Conservation (phyloP, 2,329 filamentous ascomycete genomes). For the Aspergillus clavatus region DNA sequence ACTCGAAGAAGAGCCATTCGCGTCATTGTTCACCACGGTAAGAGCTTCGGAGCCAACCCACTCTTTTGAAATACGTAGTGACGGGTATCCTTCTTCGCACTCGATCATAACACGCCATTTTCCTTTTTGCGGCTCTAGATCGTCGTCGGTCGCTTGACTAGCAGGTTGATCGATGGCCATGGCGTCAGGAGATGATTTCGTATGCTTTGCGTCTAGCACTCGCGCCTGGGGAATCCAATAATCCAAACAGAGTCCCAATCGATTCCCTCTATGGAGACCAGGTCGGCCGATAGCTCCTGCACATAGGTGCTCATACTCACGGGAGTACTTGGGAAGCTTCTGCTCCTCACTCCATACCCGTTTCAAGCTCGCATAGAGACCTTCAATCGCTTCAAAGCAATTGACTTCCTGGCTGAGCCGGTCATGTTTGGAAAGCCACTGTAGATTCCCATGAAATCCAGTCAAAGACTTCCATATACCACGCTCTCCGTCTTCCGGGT, state of each 20-base stretch:
- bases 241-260: slow-evolving; percentile 39
- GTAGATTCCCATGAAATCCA: slow-evolving; percentile 41
- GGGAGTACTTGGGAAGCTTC: slow-evolving; percentile 25
- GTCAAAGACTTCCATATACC: slow-evolving; percentile 35
- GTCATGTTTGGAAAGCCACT: slow-evolving; percentile 43
- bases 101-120: slow-evolving; percentile 39
- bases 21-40: slow-evolving; percentile 19
- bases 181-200: slow-evolving; percentile 22
- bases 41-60: slow-evolving; percentile 39
- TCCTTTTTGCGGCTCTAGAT: slow-evolving; percentile 17
- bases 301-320: slow-evolving; percentile 39
- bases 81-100: slow-evolving; percentile 43
- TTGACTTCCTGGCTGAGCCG: slow-evolving; percentile 42
- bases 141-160: slow-evolving; percentile 14
- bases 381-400: slow-evolving; percentile 44
- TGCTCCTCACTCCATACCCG: slow-evolving; percentile 42
- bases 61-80: slow-evolving; percentile 41
- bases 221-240: slow-evolving; percentile 41
- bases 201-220: slow-evolving; percentile 28
- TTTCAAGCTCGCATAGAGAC: slow-evolving; percentile 39
- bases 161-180: slow-evolving; percentile 31
- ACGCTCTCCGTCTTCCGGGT: slow-evolving; percentile 26
- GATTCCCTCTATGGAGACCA: slow-evolving; percentile 35
- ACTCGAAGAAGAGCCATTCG: slow-evolving; percentile 20
- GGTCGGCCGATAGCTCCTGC: slow-evolving; percentile 39